Base-by-base conservation (phyloP, 2,329 filamentous ascomycete species). In the Periconia sp. region DNA sequence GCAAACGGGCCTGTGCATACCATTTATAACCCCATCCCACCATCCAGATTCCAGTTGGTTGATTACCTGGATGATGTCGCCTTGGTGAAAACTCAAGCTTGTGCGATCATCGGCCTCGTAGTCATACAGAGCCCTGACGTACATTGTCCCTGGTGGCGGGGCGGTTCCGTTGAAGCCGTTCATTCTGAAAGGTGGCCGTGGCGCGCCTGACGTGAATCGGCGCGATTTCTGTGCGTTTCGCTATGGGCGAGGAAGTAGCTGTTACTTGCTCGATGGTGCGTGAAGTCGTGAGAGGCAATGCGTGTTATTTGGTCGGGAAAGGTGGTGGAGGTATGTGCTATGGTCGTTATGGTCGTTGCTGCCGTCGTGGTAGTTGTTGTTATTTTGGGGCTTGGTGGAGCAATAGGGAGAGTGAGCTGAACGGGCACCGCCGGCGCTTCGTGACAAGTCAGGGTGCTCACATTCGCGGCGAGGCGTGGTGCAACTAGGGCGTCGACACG, bases 21-120 rank as follows among this genome's bases (percentile, higher is more conserved):
- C 91, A 69, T 97, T 94, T 73, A 99, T 96, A 52, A 99, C 91
- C 46, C 94, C 94, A 77, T 99, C 94, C 94, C 94, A 99, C 94
- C 94, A 99, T 52, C 94, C 94, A 68, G 92, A 97, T 75, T 99
- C 94, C 53, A 97, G 82, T 77, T 97, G 93, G 49, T 94, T 99
- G 66, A 99, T 93, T 65, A 99, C 94, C 77, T 97, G 93, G 67
- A 99, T 99, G 63, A 97, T 87, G 77, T 99, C 94, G 69, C 94
- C 94, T 74, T 96, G 90, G 66, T 91, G 91, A 76, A 99, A 99
- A 77, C 92, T 97, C 72, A 99, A 79, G 78, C 92, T 97, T 45
- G 93, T 97, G 66, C 91, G 87, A 76, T 99, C 94, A 77, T 99
- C 93, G 69, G 94, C 91, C 71, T 97, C 91, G 79, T 97, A 47